Percentiles rank a stretch among this genome's conserved stretches.
These are phyloP conservation scores for Xylariaceae sp. DNA, from an alignment of 2,329 filamentous ascomycete species.

Conservation along the genomic window DNA sequence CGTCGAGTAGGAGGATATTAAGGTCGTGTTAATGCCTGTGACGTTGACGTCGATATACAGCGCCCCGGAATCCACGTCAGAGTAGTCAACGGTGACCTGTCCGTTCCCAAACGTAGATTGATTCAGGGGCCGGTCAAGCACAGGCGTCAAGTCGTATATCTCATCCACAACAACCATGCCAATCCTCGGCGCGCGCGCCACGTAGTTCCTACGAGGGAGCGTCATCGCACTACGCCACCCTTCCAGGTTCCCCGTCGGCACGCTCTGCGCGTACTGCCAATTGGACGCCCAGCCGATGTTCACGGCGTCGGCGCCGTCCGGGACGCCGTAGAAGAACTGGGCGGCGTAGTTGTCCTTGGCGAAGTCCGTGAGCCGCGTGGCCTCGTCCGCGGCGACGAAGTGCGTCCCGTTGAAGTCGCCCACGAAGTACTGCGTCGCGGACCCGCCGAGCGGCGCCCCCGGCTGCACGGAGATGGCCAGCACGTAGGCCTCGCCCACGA, in stretches of 20 bases:
- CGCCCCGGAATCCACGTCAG: constrained; percentile 53
- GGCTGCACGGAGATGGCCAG: constrained; percentile 62
- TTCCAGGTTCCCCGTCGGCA: constrained; percentile 59
- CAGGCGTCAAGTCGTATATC: constrained; percentile 54
- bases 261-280: constrained; percentile 62
- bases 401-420: constrained; percentile 70
- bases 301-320: constrained; percentile 48
- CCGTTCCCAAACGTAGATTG: constrained; percentile 55
- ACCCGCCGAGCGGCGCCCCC: constrained; percentile 62
- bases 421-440: constrained; percentile 60
- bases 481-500: constrained; percentile 50
- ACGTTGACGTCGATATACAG: constrained; percentile 62
- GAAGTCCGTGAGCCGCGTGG: constrained; percentile 52
- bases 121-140: constrained; percentile 53
- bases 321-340: constrained; percentile 59
- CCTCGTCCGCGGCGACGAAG: constrained; percentile 53
- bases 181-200: constrained; percentile 56
- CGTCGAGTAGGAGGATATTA: constrained; percentile 37
- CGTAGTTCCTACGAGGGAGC: constrained; percentile 56
- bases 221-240: constrained; percentile 60
- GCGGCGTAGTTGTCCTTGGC: constrained; percentile 62
- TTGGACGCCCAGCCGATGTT: constrained; percentile 64
- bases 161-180: constrained; percentile 58
- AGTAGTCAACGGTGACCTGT: constrained; percentile 57
- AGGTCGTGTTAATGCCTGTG: constrained; percentile 35